Evolutionary conservation across 2,329 filamentous ascomycete species (phyloP).

Genomic region (Fusarium sp.): DNA sequence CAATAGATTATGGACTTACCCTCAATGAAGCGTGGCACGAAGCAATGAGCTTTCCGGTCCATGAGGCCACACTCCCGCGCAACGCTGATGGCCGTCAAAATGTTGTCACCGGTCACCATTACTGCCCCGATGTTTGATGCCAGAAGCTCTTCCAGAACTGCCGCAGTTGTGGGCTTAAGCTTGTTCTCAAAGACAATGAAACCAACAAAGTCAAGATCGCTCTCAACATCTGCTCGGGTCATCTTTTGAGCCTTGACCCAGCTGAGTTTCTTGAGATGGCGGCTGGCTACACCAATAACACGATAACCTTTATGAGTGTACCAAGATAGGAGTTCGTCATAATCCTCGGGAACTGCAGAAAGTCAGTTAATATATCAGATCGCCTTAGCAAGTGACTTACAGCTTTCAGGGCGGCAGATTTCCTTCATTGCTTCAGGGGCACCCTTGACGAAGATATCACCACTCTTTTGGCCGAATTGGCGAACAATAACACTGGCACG

Average conservation of each 20-base stretch:
- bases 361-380: constrained; percentile 30
- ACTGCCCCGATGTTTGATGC: constrained; percentile 87
- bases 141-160: constrained; percentile 83
- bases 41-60: constrained; percentile 85
- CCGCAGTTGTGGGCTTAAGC: constrained; percentile 86
- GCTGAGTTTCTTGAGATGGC: constrained; percentile 85
- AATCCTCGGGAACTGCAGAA: constrained; percentile 78
- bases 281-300: constrained; percentile 94
- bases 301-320: constrained; percentile 97
- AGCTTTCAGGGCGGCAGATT: constrained; percentile 85
- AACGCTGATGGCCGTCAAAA: constrained; percentile 95
- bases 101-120: constrained; percentile 99
- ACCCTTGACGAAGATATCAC: constrained; percentile 93
- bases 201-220: constrained; percentile 84
- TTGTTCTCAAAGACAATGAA: constrained; percentile 99
- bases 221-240: constrained; percentile 86
- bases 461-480: constrained; percentile 85
- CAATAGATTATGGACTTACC: constrained; percentile 56
- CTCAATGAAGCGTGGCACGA: constrained; percentile 87
- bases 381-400: constrained; percentile 58
- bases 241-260: constrained; percentile 97
- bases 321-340: constrained; percentile 86
- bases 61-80: constrained; percentile 90
- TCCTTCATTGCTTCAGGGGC: constrained; percentile 96
- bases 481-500: constrained; percentile 93